Percentiles rank a stretch among this genome's conserved stretches.
These are phyloP conservation scores for Candida namnaoensis DNA, from an alignment of 805 yeast species.

Conservation along the genomic window DNA sequence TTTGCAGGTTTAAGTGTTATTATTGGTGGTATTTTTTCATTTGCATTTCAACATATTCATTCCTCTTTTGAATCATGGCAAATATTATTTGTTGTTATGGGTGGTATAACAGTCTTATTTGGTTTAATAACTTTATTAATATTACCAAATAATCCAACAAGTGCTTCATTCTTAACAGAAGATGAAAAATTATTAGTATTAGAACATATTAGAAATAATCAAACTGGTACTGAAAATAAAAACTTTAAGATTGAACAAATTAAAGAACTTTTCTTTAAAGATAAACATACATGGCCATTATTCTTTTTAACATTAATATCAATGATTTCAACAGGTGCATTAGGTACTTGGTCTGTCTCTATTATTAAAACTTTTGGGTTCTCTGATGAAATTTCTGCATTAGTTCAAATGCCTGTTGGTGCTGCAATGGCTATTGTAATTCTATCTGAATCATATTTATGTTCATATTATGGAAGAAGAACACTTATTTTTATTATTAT, in stretches of 20 bases:
- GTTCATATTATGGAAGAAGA: conserved; percentile 24
- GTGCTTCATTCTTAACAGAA: conserved; percentile 24
- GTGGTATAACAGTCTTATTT: conserved; percentile 40
- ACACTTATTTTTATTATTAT: conserved; percentile 28
- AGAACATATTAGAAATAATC: conserved; percentile 32
- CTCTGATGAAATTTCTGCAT: conserved; percentile 29
- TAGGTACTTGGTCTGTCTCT: conserved; percentile 22
- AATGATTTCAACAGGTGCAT: conserved; percentile 43
- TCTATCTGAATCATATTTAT: conserved; percentile 27
- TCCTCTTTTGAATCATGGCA: conserved; percentile 49
- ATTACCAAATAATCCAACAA: conserved; percentile 42
- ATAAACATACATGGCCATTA: conserved; percentile 42
- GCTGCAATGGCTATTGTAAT: conserved; percentile 34
- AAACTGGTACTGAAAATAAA: conserved; percentile 40
- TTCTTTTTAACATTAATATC: conserved; percentile 33
- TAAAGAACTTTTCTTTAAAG: conserved; percentile 32
- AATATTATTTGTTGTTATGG: conserved; percentile 49
- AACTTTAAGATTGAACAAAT: conserved; percentile 32
- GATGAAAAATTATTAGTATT: conserved; percentile 32
- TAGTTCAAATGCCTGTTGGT: conserved; percentile 52
- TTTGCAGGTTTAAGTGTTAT: conserved; percentile 44
- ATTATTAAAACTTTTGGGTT: conserved; percentile 41
- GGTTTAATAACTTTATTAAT: conserved; percentile 34
- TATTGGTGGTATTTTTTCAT: conserved; percentile 37
- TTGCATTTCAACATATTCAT: conserved; percentile 44